Evolutionary conservation across 495 filamentous ascomycete genomes (phyloP).

Genomic region (Penicillium manginii): DNA sequence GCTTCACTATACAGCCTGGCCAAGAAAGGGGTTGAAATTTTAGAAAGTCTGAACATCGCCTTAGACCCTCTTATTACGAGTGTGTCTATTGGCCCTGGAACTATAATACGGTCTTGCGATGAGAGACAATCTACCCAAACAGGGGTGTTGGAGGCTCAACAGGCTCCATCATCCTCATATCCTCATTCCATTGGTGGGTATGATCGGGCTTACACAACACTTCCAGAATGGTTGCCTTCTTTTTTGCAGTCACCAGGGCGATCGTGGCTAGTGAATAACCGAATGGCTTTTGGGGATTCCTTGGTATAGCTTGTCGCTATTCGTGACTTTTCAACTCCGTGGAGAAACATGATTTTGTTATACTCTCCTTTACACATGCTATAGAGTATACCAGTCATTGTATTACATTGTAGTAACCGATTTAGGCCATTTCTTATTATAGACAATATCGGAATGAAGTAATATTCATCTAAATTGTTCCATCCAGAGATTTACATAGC

Average conservation of each 20-base stretch:
- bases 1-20: slow-evolving; percentile 2
- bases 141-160: neutral
- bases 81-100: neutral
- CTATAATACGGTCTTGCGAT: neutral
- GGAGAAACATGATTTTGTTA: no score
- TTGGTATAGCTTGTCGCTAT: neutral
- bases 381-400: no score
- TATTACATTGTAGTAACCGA: no score
- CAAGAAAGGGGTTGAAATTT: neutral
- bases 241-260: neutral
- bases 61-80: neutral
- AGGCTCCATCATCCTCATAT: neutral
- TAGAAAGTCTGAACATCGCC: neutral
- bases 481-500: no score
- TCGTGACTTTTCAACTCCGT: no score
- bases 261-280: neutral
- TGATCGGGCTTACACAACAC: neutral
- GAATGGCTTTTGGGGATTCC: neutral
- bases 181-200: neutral
- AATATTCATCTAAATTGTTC: no score
- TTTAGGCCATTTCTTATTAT: no score
- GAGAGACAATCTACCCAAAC: neutral
- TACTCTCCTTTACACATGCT: no score
- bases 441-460: no score
- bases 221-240: neutral